Percentiles rank a stretch among this genome's conserved stretches.
phyloP scores from a whole-genome alignment of 257 asterid genomes.

The Nicotiana paniculata region DNA sequence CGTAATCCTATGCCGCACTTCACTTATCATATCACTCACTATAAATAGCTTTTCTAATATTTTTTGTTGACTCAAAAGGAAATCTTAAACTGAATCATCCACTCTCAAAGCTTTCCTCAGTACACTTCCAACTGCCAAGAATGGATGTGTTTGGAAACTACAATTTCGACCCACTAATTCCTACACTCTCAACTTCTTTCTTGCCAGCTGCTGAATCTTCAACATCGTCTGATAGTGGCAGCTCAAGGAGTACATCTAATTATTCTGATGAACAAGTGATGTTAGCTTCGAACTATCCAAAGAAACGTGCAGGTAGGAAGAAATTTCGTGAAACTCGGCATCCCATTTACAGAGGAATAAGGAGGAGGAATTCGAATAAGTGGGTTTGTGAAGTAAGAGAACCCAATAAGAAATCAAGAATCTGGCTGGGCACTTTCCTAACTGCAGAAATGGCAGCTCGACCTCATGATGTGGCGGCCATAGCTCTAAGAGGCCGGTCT shows the following conservation, averaged over 20 bases:
- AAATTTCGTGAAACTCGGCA: slow-evolving; percentile 61
- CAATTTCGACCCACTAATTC: background rate
- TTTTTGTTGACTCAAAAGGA: background rate
- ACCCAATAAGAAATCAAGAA: slow-evolving; percentile 58
- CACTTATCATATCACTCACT: background rate
- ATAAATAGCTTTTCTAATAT: background rate
- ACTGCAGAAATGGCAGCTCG: background rate
- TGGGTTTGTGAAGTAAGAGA: slow-evolving; percentile 70
- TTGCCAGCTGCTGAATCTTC: background rate
- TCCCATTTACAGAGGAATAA: slow-evolving; percentile 56
- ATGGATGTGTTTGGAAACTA: background rate
- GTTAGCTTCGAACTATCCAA: background rate
- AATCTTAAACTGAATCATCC: background rate
- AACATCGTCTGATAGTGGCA: background rate
- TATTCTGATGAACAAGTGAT: background rate
- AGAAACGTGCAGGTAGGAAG: slow-evolving; percentile 34
- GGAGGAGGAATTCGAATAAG: slow-evolving; percentile 42
- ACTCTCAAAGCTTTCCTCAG: background rate
- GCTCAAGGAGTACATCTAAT: background rate
- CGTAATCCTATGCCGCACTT: background rate
- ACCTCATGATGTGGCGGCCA: slow-evolving; percentile 35
- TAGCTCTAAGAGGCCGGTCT: slow-evolving; percentile 41
- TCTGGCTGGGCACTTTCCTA: slow-evolving; percentile 64
- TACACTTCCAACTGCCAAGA: no score
- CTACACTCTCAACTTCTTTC: background rate